A percentile compares a stretch with the other conserved stretches of the same genome.
Evolutionary conservation across 352 stramenopile species (phyloP).

Genomic region (Globisporangium polare): DNA sequence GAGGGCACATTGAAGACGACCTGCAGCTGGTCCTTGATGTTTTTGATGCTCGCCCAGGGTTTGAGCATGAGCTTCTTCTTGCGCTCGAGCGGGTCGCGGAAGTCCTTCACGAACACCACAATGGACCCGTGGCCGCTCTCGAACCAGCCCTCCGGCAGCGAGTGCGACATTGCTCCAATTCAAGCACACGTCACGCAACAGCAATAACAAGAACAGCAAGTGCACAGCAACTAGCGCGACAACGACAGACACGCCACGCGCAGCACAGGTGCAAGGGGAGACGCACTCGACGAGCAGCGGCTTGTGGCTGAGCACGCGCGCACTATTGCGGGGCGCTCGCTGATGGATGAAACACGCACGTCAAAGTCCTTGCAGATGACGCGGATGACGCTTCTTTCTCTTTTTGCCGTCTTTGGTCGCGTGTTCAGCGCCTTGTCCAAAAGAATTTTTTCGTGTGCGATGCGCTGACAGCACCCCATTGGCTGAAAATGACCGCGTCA

Average conservation of each 20-base stretch:
- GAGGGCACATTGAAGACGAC: constrained; percentile 79
- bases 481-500: background rate
- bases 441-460: constrained; percentile 8
- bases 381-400: background rate
- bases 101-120: constrained; percentile 71
- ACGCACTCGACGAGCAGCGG: background rate
- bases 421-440: constrained; percentile 3
- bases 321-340: background rate
- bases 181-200: background rate
- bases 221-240: background rate
- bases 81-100: constrained; percentile 71
- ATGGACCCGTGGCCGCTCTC: constrained; percentile 72
- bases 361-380: background rate
- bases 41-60: constrained; percentile 79
- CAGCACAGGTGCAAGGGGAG: too few relatives aligned
- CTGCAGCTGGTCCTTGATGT: constrained; percentile 84
- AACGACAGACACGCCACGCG: background rate
- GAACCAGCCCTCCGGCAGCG: constrained; percentile 69
- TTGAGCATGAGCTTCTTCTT: constrained; percentile 81
- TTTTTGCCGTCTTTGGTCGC: background rate
- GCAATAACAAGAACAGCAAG: background rate
- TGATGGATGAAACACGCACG: background rate
- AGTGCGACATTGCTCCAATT: constrained; percentile 45
- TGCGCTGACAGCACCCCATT: background rate
- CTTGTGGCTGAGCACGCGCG: background rate